Base-by-base conservation (phyloP, 1,284 basidiomycete genomes). In the Papiliotrema flavescens region DNA sequence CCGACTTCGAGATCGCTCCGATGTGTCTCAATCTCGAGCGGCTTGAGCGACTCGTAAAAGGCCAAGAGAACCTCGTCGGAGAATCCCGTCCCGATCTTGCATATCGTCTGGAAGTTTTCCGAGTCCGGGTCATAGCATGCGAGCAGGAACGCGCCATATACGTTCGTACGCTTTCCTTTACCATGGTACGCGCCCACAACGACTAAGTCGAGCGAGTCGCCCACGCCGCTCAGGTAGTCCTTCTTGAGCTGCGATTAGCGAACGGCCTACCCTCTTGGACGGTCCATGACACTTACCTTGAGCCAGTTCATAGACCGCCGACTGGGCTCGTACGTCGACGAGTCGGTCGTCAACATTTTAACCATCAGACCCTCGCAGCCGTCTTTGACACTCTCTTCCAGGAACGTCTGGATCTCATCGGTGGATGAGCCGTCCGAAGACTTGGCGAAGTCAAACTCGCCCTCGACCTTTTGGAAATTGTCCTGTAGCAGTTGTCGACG, bases 291-390 rank as follows among this genome's bases (percentile, higher is more conserved):
- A 56, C 76, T 56, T 61, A 90, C 93, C 84, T 99, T 99, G 14
- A 99, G 80, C 96, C 96, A 99, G 73, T 98, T 98, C 60, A 98
- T 89, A 76, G 88, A 92, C 41, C 96, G 81, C 52, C 93, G 80
- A 72, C 90, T 94, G 2, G 96, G 96, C 75, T 98, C 93, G 74
- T 99, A 99, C 64, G 85, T 90, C 69, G 94, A 92, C 15, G 87
- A 87, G 37, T 90, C 85, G 23, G 85, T 89, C 39, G 93, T 88
- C 14, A 98, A 80, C 91, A 97, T 96, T 79, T 99, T 99, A 59
- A 99, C 92, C 96, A 99, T 97, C 47, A 99, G 81, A 2, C 96
- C 96, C 75, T 99, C 96, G 75, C 96, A 98, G 1, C 95, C 93
- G 70, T 97, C 93, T 71, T 93, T 95, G 62, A 99, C 90, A 72